A percentile compares a stretch with the other conserved stretches of the same genome.
Evolutionary conservation across 805 yeast genomes (phyloP).

Genomic region (Ogataea pini): DNA sequence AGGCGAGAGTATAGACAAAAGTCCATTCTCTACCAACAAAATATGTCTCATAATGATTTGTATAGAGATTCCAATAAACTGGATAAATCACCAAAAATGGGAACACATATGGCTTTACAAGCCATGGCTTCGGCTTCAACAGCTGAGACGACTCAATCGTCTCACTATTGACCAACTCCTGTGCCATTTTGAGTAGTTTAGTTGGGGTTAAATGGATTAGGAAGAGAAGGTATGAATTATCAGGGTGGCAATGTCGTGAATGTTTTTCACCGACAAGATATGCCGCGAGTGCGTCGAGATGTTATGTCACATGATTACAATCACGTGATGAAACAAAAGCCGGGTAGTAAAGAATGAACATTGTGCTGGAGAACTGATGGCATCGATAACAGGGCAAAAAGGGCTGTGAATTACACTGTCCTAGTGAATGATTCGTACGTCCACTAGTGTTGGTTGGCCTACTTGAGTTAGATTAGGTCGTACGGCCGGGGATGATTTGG

Average conservation of each 20-base stretch:
- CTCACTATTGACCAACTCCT: conserved; percentile 62
- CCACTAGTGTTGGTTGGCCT: too few species aligned
- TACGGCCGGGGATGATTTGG: too few species aligned
- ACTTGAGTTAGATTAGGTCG: too few species aligned
- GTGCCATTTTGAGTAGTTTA: conserved; percentile 22
- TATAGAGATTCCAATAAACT: conserved; percentile 62
- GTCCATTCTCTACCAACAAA: conserved; percentile 96
- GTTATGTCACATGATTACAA: not conserved
- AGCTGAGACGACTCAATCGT: conserved; percentile 72
- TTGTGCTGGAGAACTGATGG: too few species aligned
- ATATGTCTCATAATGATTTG: conserved; percentile 70
- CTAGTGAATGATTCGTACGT: too few species aligned
- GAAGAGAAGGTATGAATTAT: conserved; percentile 34
- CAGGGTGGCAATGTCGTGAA: conserved; percentile 5
- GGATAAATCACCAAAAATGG: conserved; percentile 84
- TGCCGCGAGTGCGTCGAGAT: too few species aligned
- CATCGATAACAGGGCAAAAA: too few species aligned
- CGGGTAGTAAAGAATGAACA: too few species aligned
- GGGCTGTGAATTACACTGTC: too few species aligned
- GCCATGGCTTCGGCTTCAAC: conserved; percentile 63
- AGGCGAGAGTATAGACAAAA: conserved; percentile 75
- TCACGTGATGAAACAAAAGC: conserved; percentile 1
- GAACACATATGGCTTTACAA: conserved; percentile 74
- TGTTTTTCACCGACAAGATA: conserved; percentile 3
- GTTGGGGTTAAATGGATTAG: conserved; percentile 60